Percentiles rank a stretch among this genome's conserved stretches.
Evolutionary conservation across 208 protist species (phyloP).

Genomic region (Crithidia mellificae): DNA sequence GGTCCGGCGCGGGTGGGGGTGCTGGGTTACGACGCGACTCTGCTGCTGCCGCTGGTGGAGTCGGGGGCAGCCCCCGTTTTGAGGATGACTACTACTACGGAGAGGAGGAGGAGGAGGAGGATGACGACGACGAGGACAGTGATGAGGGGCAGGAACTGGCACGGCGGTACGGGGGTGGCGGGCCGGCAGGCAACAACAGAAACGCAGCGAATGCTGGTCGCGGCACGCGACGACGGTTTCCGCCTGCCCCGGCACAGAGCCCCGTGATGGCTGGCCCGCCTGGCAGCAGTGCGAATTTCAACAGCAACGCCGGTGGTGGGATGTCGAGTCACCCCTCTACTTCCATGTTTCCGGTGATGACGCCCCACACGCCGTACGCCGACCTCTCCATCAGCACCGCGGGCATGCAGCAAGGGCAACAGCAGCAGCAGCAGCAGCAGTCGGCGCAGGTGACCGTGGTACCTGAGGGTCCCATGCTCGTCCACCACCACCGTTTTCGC

Average conservation of each 20-base stretch:
- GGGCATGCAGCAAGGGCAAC: background rate
- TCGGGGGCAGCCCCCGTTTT: background rate
- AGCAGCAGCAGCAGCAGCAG: background rate
- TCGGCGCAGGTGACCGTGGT: background rate
- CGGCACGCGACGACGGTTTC: background rate
- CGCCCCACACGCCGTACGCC: slow-evolving; percentile 11
- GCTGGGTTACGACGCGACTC: background rate
- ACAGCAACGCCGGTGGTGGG: background rate
- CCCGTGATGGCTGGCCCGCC: background rate
- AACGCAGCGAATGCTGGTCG: too few relatives aligned
- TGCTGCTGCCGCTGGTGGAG: background rate
- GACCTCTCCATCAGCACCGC: slow-evolving; percentile 10
- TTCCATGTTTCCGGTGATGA: slow-evolving; percentile 3
- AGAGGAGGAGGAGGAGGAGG: background rate
- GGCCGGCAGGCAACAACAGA: too few relatives aligned
- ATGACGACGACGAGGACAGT: slow-evolving; percentile 7
- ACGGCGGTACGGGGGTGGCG: too few relatives aligned
- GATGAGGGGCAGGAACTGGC: slow-evolving; percentile 17
- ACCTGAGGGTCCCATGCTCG: slow-evolving; percentile 34
- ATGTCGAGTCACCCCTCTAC: background rate
- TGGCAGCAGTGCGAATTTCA: background rate
- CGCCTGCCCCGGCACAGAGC: slow-evolving; percentile 7
- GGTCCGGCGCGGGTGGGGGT: background rate
- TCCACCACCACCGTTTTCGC: slow-evolving; percentile 67
- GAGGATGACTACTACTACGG: background rate